Percentiles rank a stretch among this genome's conserved stretches.
phyloP scores from a whole-genome alignment of 2,329 filamentous ascomycete species.

The Coniochaeta ligniaria region DNA sequence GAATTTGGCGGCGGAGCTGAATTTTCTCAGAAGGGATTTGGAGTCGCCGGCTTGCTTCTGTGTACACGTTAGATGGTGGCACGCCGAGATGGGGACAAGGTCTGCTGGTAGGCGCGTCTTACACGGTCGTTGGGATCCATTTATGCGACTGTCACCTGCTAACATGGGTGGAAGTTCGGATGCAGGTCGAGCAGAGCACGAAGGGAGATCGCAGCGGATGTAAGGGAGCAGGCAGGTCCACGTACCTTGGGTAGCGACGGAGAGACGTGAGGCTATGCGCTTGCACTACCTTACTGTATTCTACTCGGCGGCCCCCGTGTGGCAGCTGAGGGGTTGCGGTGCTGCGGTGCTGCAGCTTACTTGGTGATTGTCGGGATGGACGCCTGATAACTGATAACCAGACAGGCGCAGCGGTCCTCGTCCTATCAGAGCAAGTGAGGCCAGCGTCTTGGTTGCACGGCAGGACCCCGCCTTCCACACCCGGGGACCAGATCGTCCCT shows the following conservation, averaged over 20 bases:
- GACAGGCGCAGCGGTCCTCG: too few relatives aligned
- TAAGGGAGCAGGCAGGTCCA: not conserved
- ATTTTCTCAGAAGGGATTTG: not conserved
- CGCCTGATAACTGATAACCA: too few relatives aligned
- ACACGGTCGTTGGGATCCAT: not conserved
- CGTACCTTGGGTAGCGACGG: not conserved
- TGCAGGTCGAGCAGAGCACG: not conserved
- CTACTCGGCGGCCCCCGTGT: too few relatives aligned
- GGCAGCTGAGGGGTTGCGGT: not conserved
- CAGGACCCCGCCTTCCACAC: not conserved
- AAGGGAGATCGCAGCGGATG: not conserved
- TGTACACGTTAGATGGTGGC: not conserved
- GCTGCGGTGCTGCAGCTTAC: too few relatives aligned
- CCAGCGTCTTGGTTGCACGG: not conserved
- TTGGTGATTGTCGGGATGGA: too few relatives aligned
- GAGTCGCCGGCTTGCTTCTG: not conserved
- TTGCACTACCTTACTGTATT: not conserved
- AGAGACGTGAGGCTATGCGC: not conserved
- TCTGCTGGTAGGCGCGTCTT: not conserved
- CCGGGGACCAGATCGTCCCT: not conserved
- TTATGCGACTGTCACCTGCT: not conserved
- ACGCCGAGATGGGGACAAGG: not conserved
- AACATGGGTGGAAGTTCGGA: not conserved
- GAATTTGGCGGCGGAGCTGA: not conserved
- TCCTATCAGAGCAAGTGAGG: not conserved